These are phyloP conservation scores for Elsinoe ampelina DNA, from an alignment of 2,329 filamentous ascomycete genomes.

Conservation along the genomic window DNA sequence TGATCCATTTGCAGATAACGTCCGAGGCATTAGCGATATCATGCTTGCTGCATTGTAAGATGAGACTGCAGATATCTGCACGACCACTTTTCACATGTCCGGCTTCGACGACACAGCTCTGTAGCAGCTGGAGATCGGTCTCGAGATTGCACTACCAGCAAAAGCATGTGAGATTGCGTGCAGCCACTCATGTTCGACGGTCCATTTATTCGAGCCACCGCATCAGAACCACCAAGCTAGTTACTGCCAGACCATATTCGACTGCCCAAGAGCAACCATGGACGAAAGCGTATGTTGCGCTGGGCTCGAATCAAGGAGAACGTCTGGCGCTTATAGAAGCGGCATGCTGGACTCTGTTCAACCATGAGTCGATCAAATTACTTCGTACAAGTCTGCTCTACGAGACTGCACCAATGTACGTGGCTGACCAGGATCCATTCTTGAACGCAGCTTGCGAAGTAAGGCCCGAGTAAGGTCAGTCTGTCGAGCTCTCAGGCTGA, in stretches of 20 bases:
- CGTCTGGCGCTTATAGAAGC: constrained; percentile 75
- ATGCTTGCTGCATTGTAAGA: too few relatives aligned
- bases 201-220: too few relatives aligned
- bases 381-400: constrained; percentile 78
- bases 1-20: too few relatives aligned
- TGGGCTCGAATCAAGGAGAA: constrained; percentile 89
- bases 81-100: too few relatives aligned
- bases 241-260: not conserved
- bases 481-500: not conserved
- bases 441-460: constrained; percentile 91
- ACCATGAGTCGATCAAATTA: constrained; percentile 57
- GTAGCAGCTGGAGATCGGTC: too few relatives aligned
- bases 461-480: constrained; percentile 26
- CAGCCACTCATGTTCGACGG: too few relatives aligned
- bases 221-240: too few relatives aligned
- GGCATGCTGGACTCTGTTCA: constrained; percentile 70
- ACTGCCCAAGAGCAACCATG: not conserved
- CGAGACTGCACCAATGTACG: constrained; percentile 96
- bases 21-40: too few relatives aligned
- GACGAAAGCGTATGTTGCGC: constrained; percentile 61
- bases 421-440: constrained; percentile 77
- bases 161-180: too few relatives aligned
- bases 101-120: too few relatives aligned
- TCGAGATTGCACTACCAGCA: too few relatives aligned
- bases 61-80: too few relatives aligned